These are phyloP conservation scores for Pleoardoris graminearum DNA, from an alignment of 2,329 filamentous ascomycete species.

Conservation along the genomic window DNA sequence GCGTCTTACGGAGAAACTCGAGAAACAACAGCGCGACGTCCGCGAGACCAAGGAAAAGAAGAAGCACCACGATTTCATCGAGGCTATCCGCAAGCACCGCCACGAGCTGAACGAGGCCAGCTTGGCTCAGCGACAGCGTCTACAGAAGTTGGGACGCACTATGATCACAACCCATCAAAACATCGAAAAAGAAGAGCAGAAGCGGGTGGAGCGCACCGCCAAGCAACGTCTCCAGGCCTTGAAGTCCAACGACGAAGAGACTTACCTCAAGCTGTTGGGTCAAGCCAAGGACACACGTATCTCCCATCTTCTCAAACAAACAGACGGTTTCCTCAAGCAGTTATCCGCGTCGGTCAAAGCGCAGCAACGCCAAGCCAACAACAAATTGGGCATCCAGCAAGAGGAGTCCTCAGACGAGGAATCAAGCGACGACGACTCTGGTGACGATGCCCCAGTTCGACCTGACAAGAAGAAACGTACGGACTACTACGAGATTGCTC, in stretches of 20 bases:
- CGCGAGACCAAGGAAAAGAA: constrained; percentile 96
- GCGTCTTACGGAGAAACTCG: constrained; percentile 95
- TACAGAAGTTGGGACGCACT: constrained; percentile 82
- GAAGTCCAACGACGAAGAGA: constrained; percentile 99
- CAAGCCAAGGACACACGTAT: constrained; percentile 99
- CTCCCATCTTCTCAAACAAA: constrained; percentile 93
- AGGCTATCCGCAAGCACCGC: constrained; percentile 81
- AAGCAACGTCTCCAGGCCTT: constrained; percentile 99
- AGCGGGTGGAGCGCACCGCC: constrained; percentile 93
- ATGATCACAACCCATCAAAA: constrained; percentile 91
- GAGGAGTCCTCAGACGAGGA: constrained; percentile 55
- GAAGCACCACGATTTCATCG: constrained; percentile 91
- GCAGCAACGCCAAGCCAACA: constrained; percentile 84
- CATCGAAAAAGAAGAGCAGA: constrained; percentile 99
- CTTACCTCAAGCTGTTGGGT: constrained; percentile 94
- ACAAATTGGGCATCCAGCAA: constrained; percentile 65
- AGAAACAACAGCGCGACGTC: constrained; percentile 97
- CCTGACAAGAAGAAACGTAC: constrained; percentile 74
- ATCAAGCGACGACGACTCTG: constrained; percentile 66
- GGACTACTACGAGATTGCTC: constrained; percentile 98
- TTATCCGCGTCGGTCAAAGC: constrained; percentile 92
- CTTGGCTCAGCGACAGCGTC: constrained; percentile 69
- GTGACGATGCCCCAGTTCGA: constrained; percentile 67
- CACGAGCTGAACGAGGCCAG: constrained; percentile 74
- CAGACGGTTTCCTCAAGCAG: constrained; percentile 95